Percentiles rank a stretch among this genome's conserved stretches.
phyloP scores from a whole-genome alignment of 805 yeast species.

The Saccharomycopsis selenospora region DNA sequence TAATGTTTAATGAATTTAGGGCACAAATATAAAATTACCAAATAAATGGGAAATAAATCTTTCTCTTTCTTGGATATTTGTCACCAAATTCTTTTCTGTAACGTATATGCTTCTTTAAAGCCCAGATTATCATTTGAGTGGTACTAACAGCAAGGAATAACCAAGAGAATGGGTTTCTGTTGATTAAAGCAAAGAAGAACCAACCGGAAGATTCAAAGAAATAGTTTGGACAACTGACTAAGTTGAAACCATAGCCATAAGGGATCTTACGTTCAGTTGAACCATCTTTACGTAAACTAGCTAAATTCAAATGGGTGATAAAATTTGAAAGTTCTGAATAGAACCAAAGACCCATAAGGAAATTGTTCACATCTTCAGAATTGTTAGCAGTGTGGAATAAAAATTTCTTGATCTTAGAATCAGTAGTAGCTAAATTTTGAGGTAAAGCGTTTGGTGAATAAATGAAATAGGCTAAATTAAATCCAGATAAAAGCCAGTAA shows the following conservation, averaged over 20 bases:
- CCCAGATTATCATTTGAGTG: conserved; percentile 88
- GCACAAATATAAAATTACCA: too few species aligned
- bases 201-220: conserved; percentile 79
- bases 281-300: conserved; percentile 45
- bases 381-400: conserved; percentile 22
- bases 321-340: conserved; percentile 68
- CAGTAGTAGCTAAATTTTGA: not conserved
- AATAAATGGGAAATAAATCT: conserved; percentile 72
- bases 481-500: conserved; percentile 89
- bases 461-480: conserved; percentile 41
- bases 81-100: conserved; percentile 65
- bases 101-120: conserved; percentile 71
- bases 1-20: too few species aligned
- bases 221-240: conserved; percentile 89
- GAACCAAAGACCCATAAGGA: conserved; percentile 40
- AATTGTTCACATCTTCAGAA: conserved; percentile 14
- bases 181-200: conserved; percentile 61
- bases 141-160: conserved; percentile 65
- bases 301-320: conserved; percentile 59
- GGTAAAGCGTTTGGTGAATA: conserved; percentile 29
- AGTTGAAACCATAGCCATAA: conserved; percentile 73
- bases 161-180: conserved; percentile 70
- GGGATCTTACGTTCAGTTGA: conserved; percentile 64
- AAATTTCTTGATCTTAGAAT: conserved; percentile 3
- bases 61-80: conserved; percentile 71